phyloP scores from a whole-genome alignment of 2,329 filamentous ascomycete species.

The Akanthomyces lecanii region DNA sequence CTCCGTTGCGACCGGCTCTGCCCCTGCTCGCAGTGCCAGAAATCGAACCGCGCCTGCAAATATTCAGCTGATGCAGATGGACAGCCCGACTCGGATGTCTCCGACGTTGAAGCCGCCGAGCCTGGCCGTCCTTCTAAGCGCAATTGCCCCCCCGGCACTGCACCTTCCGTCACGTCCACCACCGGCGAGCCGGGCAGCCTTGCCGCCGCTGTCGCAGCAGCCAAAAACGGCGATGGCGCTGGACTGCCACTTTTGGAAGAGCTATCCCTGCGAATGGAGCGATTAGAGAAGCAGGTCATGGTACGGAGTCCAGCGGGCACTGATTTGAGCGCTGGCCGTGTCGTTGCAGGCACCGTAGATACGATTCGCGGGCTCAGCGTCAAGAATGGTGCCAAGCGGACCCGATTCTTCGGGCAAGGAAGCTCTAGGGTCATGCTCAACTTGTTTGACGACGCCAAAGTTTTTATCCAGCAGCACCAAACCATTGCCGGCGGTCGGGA shows the following conservation, averaged over 20 bases:
- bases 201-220: slow-evolving; percentile 17
- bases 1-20: slow-evolving; percentile 52
- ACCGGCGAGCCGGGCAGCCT: slow-evolving; percentile 8
- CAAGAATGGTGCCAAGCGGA: slow-evolving; percentile 43
- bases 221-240: slow-evolving; percentile 31
- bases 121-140: slow-evolving; percentile 36
- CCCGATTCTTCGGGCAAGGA: slow-evolving; percentile 50
- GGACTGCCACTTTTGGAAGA: slow-evolving; percentile 41
- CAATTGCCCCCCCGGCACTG: slow-evolving; percentile 29
- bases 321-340: slow-evolving; percentile 30
- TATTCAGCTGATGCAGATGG: slow-evolving; percentile 48
- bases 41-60: slow-evolving; percentile 50
- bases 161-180: slow-evolving; percentile 17
- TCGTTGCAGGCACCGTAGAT: slow-evolving; percentile 35
- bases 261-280: slow-evolving; percentile 46
- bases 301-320: slow-evolving; percentile 38
- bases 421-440: slow-evolving; percentile 51
- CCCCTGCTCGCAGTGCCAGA: slow-evolving; percentile 56
- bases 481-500: slow-evolving; percentile 39
- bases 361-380: slow-evolving; percentile 49
- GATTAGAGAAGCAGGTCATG: slow-evolving; percentile 48
- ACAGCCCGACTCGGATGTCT: slow-evolving; percentile 46
- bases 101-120: slow-evolving; percentile 37
- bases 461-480: slow-evolving; percentile 42
- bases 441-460: slow-evolving; percentile 52